phyloP scores from a whole-genome alignment of 2,329 filamentous ascomycete species.

The Penicillium sp. region DNA sequence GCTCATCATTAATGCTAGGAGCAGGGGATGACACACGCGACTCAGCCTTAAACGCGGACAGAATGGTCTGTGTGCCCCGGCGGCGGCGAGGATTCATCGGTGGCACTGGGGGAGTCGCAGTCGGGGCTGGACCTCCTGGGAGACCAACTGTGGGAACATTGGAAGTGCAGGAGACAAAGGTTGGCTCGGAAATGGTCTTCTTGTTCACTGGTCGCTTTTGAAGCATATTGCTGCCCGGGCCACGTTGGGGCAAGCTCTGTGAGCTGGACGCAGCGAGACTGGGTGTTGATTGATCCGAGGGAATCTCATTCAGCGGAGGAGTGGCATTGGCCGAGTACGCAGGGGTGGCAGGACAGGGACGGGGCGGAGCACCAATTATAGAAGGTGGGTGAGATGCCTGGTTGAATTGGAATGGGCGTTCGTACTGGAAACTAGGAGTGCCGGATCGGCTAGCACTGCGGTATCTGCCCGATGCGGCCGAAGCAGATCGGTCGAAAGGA shows the following conservation, averaged over 20 bases:
- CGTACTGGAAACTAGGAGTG: constrained; percentile 35
- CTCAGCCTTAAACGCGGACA: constrained; percentile 39
- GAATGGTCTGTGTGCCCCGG: constrained; percentile 47
- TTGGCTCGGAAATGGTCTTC: constrained; percentile 62
- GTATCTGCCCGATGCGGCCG: constrained; percentile 40
- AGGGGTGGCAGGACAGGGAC: constrained; percentile 48
- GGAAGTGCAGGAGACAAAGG: constrained; percentile 53
- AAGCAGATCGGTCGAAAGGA: constrained; percentile 38
- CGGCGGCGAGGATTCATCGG: constrained; percentile 61
- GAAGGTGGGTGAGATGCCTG: constrained; percentile 25
- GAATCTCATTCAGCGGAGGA: constrained; percentile 50
- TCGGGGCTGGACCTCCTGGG: constrained; percentile 48
- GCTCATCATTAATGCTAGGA: constrained; percentile 18
- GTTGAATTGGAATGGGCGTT: constrained; percentile 32
- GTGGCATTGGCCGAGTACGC: constrained; percentile 53
- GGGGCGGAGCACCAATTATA: constrained; percentile 42
- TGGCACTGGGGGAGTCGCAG: constrained; percentile 50
- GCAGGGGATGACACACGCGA: constrained; percentile 23
- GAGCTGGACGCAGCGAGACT: constrained; percentile 20
- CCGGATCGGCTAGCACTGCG: constrained; percentile 41
- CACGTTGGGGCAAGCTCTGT: constrained; percentile 29
- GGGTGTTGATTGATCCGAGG: constrained; percentile 43
- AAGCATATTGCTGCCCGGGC: constrained; percentile 29
- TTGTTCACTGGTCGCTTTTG: constrained; percentile 63
- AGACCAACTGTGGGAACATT: constrained; percentile 60